Evolutionary conservation across 2,329 filamentous ascomycete species (phyloP), one percentile per base, ranked within the genome.

Genomic region (Claviceps sp.): DNA sequence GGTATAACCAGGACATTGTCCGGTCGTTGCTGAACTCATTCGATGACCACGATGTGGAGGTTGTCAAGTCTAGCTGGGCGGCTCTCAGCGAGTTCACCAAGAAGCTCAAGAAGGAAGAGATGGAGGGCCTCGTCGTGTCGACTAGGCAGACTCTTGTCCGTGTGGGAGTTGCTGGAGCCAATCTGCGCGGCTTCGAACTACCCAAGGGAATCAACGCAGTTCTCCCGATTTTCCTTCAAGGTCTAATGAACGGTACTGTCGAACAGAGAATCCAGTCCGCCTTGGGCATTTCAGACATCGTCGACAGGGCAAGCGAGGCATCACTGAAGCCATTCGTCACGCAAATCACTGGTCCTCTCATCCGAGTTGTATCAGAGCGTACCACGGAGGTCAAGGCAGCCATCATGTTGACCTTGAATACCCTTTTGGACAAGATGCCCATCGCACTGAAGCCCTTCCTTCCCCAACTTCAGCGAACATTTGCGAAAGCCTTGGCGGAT

Each of bases 161-260:
- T 62, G 87, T 97, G 47, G 93, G 94, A 60, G 87, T 95, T 45
- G 73, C 89, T 43, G 93, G 93, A 30, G 78, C 84, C 42, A 84
- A 90, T 62, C 75, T 98, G 47, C 81, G 89, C 41, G 94, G 93
- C 39, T 98, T 98, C 72, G 77, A 82, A 60, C 73, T 97, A 52
- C 93, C 91, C 1, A 98, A 97, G 78, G 94, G 94, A 56, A 95
- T 98, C 75, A 95, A 89, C 63, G 90, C 93, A 56, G 84, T 98
- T 57, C 72, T 98, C 55, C 93, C 94, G 2, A 97, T 98, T 58
- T 97, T 98, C 78, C 70, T 97, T 64, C 94, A 98, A 65, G 93
- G 93, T 69, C 77, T 98, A 58, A 95, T 98, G 85, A 97, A 98
- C 62, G 94, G 93, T 53, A 90, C 86, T 40, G 75, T 87, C 16